Evolutionary conservation across 495 filamentous ascomycete species (phyloP).

Genomic region (Penicillium malachiteum): DNA sequence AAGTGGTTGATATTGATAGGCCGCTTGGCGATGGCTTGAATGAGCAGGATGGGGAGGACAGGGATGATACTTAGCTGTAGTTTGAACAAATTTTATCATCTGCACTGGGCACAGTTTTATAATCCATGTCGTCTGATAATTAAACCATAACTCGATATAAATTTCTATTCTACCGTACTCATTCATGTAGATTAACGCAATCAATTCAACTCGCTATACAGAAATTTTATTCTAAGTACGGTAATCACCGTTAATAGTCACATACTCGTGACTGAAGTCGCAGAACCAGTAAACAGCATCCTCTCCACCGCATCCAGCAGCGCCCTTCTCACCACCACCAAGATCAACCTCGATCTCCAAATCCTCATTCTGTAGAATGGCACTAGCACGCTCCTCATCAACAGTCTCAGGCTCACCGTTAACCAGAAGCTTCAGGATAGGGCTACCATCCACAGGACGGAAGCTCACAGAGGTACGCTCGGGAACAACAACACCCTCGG

Average conservation of each 20-base stretch:
- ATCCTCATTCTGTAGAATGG: constrained; percentile 85
- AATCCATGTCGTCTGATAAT: no score
- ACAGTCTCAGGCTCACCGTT: constrained; percentile 90
- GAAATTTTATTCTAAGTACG: constrained; percentile 55
- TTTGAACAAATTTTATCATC: neutral
- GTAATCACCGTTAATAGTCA: constrained; percentile 92
- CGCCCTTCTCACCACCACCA: constrained; percentile 46
- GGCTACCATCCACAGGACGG: constrained; percentile 78
- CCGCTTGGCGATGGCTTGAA: neutral
- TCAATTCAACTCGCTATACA: constrained; percentile 1
- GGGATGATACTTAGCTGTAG: neutral
- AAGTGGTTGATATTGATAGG: neutral
- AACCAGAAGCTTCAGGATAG: constrained; percentile 78
- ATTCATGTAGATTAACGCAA: neutral
- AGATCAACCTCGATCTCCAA: constrained; percentile 76
- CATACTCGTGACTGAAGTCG: constrained; percentile 98
- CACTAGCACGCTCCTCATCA: constrained; percentile 81
- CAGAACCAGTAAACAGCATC: constrained; percentile 92
- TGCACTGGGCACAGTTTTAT: no score
- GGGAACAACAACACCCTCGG: constrained; percentile 64
- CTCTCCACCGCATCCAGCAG: constrained; percentile 53
- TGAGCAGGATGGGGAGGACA: neutral
- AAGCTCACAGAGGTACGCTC: constrained; percentile 91
- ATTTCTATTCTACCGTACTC: no score
- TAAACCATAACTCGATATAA: no score